A percentile compares a stretch with the other conserved stretches of the same genome.
Conservation (phyloP, 352 stramenopile genomes). For the Globisporangium middletonii region DNA sequence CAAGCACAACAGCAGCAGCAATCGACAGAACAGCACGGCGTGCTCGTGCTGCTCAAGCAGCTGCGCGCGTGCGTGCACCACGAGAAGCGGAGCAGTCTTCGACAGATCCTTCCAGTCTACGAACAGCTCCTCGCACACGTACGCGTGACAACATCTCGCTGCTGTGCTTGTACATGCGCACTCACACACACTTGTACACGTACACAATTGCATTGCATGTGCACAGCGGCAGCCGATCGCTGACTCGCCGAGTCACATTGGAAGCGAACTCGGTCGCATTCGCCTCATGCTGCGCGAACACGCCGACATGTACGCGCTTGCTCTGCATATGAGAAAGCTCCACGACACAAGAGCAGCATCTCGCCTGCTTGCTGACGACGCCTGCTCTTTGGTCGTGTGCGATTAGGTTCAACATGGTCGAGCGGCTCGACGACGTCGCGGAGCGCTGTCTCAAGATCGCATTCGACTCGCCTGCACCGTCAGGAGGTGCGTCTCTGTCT, state of each 20-base stretch:
- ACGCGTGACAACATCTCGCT: constrained; percentile 9
- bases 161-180: not conserved
- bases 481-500: constrained; percentile 9
- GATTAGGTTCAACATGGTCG: constrained; percentile 23
- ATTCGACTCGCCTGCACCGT: constrained; percentile 5
- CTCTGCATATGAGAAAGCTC: not conserved
- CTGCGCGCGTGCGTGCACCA: constrained; percentile 26
- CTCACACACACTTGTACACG: not conserved
- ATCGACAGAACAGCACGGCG: constrained; percentile 5
- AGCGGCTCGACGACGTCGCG: constrained; percentile 28
- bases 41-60: constrained; percentile 36
- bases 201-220: not conserved
- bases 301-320: constrained; percentile 9
- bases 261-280: constrained; percentile 6
- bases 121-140: constrained; percentile 49
- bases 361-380: not conserved
- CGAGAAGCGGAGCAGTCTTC: constrained; percentile 20
- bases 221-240: not conserved
- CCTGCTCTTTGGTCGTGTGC: not conserved
- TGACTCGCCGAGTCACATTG: not conserved
- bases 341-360: too few relatives aligned
- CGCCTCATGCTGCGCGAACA: constrained; percentile 12
- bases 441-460: constrained; percentile 25
- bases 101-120: constrained; percentile 28
- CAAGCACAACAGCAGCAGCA: not conserved